Base-by-base conservation (phyloP, 2,329 filamentous ascomycete species). In the Penicillium sp. region DNA sequence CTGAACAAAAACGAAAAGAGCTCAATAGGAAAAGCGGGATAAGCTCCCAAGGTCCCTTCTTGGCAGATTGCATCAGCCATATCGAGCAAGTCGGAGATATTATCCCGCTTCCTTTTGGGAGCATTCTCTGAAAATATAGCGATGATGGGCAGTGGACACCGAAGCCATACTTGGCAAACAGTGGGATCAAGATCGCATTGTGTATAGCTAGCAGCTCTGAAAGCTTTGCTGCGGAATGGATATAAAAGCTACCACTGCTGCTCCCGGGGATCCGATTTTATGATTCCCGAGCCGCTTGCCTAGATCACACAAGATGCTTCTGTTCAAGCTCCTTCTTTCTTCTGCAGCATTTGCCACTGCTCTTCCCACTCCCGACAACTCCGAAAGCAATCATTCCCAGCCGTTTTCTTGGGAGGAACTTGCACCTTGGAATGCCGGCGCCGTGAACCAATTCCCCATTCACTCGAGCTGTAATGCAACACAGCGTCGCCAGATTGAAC, bases 381-480 rank as follows among this genome's bases (percentile, higher is more conserved):
- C 42, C 1, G 48, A 38, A 11, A 39, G 30, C 8, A 54, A 51
- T 36, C 41, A 35, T 13, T 51, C 48, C 25, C 57, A 37, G 13
- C 53, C 56, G 5, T 56, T 52, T 33, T 41, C 30, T 31, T 43
- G 38, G n/a, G 41, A 34, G 3, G 29, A 10, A 2, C 12, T 42
- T 11, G 30, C 50, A n/a, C 46, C 63, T 30, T 67, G 65, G 64
- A 51, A 68, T 27, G 52, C 58, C 4, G 75, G 74, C 11, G 71
- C 69, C 2, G 67, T 72, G 7, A 63, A 55, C 13, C 56, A 70
- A 14, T 78, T 69, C 57, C 69, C 72, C 12, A 84, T 87, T 62
- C 84, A 87, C 66, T 64, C 73, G 29, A 86, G 82, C 19, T 88
- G 85, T 72, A 87, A 88, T 59, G 68, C 72, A 41, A 86, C 83